Base-by-base conservation (phyloP, 2,329 filamentous ascomycete species). In the Penicillium sp. region DNA sequence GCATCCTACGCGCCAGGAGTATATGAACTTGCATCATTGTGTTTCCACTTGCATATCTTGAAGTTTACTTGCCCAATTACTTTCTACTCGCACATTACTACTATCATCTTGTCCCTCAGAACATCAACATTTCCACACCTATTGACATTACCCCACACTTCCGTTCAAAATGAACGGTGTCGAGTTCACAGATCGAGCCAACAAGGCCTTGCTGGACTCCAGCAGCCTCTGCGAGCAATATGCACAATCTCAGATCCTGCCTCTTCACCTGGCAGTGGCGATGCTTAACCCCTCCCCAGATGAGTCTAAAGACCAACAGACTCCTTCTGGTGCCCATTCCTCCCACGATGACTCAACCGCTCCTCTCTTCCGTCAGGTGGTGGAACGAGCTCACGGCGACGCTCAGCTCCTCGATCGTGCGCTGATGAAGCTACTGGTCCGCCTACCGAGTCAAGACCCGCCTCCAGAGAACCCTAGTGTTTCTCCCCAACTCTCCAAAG, bases 351-450 rank as follows among this genome's bases (percentile, higher is more conserved):
- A 82, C 30, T 76, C 84, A 25, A 78, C 82, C 17, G 78, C 81
- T 63, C 90, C 92, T n/a, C 84, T 99, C 51, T 95, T 97, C 80
- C 87, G 90, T 63, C 94, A 99, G 77, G 93, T 97, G 55, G 82
- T 99, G 59, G 93, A 99, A 76, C 86, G 90, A 68, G 93, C 94
- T 46, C 90, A 95, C 77, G 94, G 94, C 69, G 94, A 99, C 73
- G 84, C 90, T 47, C 93, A 97, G 75, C 80, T 88, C 40, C 88
- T 97, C 67, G 91, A 96, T 70, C 86, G 94, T 67, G 82, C 90
- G 12, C 83, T 99, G 67, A 97, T 97, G 82, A 97, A 95, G 82
- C 83, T 82, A 19, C 81, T 99, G 61, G 93, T 97, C 56, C 88
- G 94, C 53, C 80, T 96, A 67, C 93, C 94, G 4, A 95, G 90